Evolutionary conservation across 2,329 filamentous ascomycete genomes (phyloP).

Genomic region (Tolypocladium guangdongense): DNA sequence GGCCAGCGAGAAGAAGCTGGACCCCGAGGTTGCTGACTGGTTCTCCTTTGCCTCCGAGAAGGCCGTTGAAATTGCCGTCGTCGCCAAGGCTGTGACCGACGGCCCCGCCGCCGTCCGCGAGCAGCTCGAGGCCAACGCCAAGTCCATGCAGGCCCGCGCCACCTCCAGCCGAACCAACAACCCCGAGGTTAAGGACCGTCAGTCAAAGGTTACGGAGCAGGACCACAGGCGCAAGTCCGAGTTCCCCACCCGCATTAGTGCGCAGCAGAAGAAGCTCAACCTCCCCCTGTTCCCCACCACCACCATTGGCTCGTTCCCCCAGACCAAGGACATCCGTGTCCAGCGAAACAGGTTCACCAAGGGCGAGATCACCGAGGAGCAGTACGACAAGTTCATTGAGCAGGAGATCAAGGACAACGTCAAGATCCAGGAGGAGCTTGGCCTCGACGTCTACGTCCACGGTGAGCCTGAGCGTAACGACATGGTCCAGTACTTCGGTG

Average conservation of each 20-base stretch:
- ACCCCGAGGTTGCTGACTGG: constrained; percentile 89
- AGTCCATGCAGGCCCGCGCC: constrained; percentile 82
- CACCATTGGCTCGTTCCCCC: constrained; percentile 98
- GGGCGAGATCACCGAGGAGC: constrained; percentile 79
- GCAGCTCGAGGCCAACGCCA: constrained; percentile 93
- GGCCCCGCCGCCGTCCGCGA: constrained; percentile 77
- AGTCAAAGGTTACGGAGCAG: constrained; percentile 71
- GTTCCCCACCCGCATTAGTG: constrained; percentile 74
- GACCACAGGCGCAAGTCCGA: constrained; percentile 89
- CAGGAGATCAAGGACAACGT: constrained; percentile 94
- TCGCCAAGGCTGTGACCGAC: constrained; percentile 94
- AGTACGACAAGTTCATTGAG: constrained; percentile 99
- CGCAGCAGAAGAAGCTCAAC: constrained; percentile 86
- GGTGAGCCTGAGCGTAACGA: constrained; percentile 99
- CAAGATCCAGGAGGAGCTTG: constrained; percentile 96
- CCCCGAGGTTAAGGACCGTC: constrained; percentile 92
- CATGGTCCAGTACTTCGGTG: constrained; percentile 99
- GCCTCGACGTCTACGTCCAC: constrained; percentile 93
- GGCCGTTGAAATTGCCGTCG: constrained; percentile 77
- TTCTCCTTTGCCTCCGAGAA: constrained; percentile 98
- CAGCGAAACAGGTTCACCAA: constrained; percentile 98
- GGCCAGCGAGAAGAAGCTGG: constrained; percentile 96
- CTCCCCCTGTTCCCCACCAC: constrained; percentile 97
- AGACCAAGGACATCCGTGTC: constrained; percentile 97
- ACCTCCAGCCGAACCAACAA: constrained; percentile 94